These are phyloP conservation scores for Prunus yedoensis DNA, from an alignment of 331 rosid genomes.

Conservation along the genomic window DNA sequence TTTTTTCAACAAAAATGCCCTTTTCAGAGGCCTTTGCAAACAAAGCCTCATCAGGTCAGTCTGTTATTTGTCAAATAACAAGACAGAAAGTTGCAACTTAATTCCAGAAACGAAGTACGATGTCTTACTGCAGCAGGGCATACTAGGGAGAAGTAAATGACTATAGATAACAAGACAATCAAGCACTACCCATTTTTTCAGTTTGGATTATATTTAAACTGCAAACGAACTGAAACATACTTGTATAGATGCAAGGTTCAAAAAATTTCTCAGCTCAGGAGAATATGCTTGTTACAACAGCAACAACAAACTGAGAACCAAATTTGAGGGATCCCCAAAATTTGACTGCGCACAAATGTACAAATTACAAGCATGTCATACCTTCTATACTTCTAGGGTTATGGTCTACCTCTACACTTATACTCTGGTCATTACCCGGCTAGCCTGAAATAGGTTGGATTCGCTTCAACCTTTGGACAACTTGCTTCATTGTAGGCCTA, in stretches of 20 bases:
- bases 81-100: neutral
- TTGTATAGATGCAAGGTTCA: neutral
- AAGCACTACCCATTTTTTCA: neutral
- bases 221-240: conserved; percentile 12
- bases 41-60: neutral
- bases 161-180: neutral
- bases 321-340: conserved; percentile 4
- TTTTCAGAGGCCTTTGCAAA: neutral
- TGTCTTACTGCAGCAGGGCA: neutral
- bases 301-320: conserved; percentile 4
- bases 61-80: neutral
- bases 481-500: conserved; percentile 60
- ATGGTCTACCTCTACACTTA: neutral
- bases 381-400: conserved; percentile 23
- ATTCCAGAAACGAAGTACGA: neutral
- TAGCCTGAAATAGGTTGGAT: conserved; percentile 23
- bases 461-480: conserved; percentile 38
- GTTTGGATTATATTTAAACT: conserved; percentile 1
- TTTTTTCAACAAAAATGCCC: too few species aligned
- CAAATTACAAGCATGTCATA: conserved; percentile 12
- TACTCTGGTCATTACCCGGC: conserved; percentile 9
- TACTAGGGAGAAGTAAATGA: neutral
- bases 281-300: conserved; percentile 8
- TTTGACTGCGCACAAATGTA: conserved; percentile 3
- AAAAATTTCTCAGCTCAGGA: conserved; percentile 11